Conservation (phyloP, 345 rosid genomes). For the Nasturtium officinale region DNA sequence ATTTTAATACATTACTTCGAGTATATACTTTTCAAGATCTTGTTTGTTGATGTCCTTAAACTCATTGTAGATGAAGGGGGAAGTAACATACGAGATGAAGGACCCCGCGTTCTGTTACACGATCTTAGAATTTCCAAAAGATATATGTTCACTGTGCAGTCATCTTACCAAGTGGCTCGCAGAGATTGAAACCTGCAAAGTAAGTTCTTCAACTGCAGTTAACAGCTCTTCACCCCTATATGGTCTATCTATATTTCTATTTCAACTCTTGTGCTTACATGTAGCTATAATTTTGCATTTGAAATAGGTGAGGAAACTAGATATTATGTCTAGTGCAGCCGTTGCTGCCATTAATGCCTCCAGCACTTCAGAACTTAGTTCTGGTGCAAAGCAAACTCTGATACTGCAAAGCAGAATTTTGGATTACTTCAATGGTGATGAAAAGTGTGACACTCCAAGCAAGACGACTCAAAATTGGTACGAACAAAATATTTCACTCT, state of each 20-base stretch:
- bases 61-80: slow-evolving; percentile 67
- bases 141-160: slow-evolving; percentile 63
- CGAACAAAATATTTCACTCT: neutral
- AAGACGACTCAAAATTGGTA: slow-evolving; percentile 44
- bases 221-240: slow-evolving; percentile 3
- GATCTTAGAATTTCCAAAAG: slow-evolving; percentile 57
- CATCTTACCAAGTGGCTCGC: slow-evolving; percentile 77
- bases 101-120: slow-evolving; percentile 81
- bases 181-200: slow-evolving; percentile 80
- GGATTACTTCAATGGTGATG: slow-evolving; percentile 43
- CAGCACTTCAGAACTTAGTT: slow-evolving; percentile 31
- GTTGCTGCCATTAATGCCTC: slow-evolving; percentile 37
- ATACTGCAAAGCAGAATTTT: slow-evolving; percentile 41
- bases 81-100: slow-evolving; percentile 78
- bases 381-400: slow-evolving; percentile 39
- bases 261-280: slow-evolving; percentile 7
- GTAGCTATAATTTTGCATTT: slow-evolving; percentile 18
- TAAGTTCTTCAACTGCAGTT: slow-evolving; percentile 43
- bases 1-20: neutral
- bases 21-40: neutral
- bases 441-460: slow-evolving; percentile 38
- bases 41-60: slow-evolving; percentile 26
- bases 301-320: slow-evolving; percentile 44
- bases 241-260: slow-evolving; percentile 8
- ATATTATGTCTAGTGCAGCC: slow-evolving; percentile 46